Evolutionary conservation across 2,329 filamentous ascomycete species (phyloP).

Genomic region (Lasiodiplodia gonubiensis): DNA sequence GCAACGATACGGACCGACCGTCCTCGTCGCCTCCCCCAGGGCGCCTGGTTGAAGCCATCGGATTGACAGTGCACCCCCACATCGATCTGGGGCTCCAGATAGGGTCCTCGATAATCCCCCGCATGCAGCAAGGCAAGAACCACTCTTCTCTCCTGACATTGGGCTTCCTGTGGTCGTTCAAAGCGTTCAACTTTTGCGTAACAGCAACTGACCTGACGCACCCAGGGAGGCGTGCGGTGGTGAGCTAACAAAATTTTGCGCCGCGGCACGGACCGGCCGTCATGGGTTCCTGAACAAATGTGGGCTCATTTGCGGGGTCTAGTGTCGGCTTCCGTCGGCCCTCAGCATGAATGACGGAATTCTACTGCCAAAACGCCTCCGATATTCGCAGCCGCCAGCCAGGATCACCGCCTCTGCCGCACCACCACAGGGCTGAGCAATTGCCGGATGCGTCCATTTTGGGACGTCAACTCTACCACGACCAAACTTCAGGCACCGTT

Average conservation of each 20-base stretch:
- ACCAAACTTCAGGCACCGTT: background rate
- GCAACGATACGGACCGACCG: conserved; percentile 24
- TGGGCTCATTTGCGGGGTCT: conserved; percentile 24
- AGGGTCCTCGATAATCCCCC: conserved; percentile 20
- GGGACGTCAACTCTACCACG: background rate
- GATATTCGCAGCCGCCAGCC: conserved; percentile 12
- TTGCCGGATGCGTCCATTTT: background rate
- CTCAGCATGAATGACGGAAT: conserved; percentile 5
- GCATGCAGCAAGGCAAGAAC: conserved; percentile 18
- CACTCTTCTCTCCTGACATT: conserved; percentile 24
- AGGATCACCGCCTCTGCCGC: conserved; percentile 10
- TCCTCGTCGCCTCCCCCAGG: background rate
- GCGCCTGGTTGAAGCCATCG: conserved; percentile 8
- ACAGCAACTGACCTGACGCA: conserved; percentile 13
- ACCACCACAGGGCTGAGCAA: conserved; percentile 6
- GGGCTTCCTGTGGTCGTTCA: background rate
- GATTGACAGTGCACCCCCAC: conserved; percentile 25
- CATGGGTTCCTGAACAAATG: conserved; percentile 24
- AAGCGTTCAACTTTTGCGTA: conserved; percentile 23
- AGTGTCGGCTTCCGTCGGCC: conserved; percentile 17
- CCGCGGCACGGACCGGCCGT: conserved; percentile 23
- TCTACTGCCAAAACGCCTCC: background rate
- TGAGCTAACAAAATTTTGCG: conserved; percentile 24
- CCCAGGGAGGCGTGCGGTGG: conserved; percentile 2
- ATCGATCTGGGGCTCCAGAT: conserved; percentile 26